Evolutionary conservation across 305 asterid genomes (phyloP), one percentile per base, ranked within the genome.

Genomic region (Stenogyne calaminthoides): DNA sequence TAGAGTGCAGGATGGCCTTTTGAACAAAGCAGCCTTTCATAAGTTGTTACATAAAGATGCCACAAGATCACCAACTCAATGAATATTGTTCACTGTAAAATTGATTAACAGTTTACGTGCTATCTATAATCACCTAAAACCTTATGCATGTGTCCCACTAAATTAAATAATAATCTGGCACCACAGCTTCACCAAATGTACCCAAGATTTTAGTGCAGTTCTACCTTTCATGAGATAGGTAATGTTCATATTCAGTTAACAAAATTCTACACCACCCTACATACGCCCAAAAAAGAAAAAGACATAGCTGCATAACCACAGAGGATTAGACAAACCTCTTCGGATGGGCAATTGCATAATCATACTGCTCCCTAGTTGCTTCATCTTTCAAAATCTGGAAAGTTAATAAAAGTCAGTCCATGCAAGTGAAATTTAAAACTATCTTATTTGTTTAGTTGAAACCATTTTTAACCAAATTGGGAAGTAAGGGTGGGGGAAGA

Each of bases 281-380:
- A 47, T 14, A 6, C 3, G 0, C 67, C 5, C 27, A 16, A 18
- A 10, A 64, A 27, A 27, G 29, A 3, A 64, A 67, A 46, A 11
- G 69, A 61, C 40, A 14, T 44, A 42, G 78, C 51, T 57, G 58
- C 69, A 47, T 32, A 32, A 42, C 32, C 22, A 66, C 42, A 74
- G 52, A 32, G 46, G 46, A 58, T 64, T 6, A 37, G 55, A 76
- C 88, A 58, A 77, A 92, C 98, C 97, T 94, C 98, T 78, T 94
- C 8, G 99, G 98, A 81, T 92, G 97, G 68, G 90, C 98, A 83
- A 92, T 88, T 77, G 98, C 98, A 78, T 94, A 94, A 77, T 92
- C 96, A 80, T 92, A 94, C 73, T 94, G 97, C 83, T 84, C 99
- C 84, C 97, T 90, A 11, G 98, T 90, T 70, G 91, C 89, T 78